These are phyloP conservation scores for Candida wancherniae DNA, from an alignment of 805 yeast species.

Conservation along the genomic window DNA sequence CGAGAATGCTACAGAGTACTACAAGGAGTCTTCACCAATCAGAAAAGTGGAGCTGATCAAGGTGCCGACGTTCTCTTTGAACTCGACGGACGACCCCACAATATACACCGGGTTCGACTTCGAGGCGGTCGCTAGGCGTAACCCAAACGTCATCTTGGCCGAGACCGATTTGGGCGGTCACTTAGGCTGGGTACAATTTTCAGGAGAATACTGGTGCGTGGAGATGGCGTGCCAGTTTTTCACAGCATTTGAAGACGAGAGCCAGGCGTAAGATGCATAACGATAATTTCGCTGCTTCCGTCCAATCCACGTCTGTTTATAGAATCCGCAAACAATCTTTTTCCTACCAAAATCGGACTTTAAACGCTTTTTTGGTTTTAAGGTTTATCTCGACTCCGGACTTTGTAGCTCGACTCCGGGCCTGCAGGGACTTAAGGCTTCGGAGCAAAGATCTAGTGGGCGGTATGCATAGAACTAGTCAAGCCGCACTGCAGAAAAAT, in stretches of 20 bases:
- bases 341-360: too few relatives aligned
- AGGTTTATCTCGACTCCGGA: too few relatives aligned
- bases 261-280: neutral
- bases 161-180: constrained; percentile 75
- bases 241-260: neutral
- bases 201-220: constrained; percentile 61
- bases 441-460: too few relatives aligned
- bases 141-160: constrained; percentile 57
- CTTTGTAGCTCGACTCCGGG: too few relatives aligned
- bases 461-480: too few relatives aligned
- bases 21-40: constrained; percentile 56
- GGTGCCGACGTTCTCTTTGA: constrained; percentile 61
- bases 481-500: too few relatives aligned
- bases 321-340: too few relatives aligned
- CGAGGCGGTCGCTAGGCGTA: constrained; percentile 39
- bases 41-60: constrained; percentile 46
- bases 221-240: constrained; percentile 31
- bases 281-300: neutral
- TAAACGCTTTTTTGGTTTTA: too few relatives aligned
- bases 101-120: constrained; percentile 54
- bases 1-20: constrained; percentile 59
- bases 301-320: neutral
- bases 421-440: too few relatives aligned
- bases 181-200: constrained; percentile 65
- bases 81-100: constrained; percentile 72